Percentiles rank a stretch among this genome's conserved stretches.
Conservation (phyloP, 2,329 filamentous ascomycete species). For the Neonectria sp. region DNA sequence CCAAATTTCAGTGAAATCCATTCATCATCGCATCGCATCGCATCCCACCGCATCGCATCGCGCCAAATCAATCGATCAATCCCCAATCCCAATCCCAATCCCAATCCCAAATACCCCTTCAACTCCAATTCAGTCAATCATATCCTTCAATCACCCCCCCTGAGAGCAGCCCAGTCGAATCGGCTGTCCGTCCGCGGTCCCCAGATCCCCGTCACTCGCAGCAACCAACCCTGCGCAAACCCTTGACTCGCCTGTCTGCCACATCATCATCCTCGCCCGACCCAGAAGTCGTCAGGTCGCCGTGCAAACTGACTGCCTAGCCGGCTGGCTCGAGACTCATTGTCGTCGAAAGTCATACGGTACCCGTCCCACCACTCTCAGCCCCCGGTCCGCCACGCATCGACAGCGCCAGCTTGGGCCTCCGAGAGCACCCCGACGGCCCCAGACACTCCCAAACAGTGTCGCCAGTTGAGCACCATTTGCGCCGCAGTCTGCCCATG, state of each 20-base stretch:
- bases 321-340: slow-evolving; percentile 41
- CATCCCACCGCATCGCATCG: slow-evolving; percentile 15
- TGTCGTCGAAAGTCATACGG: slow-evolving; percentile 47
- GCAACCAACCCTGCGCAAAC: slow-evolving; percentile 30
- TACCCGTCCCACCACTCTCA: slow-evolving; percentile 46
- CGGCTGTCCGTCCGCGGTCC: slow-evolving; percentile 37
- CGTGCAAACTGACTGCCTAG: slow-evolving; percentile 36
- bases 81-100: slow-evolving; percentile 14
- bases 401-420: slow-evolving; percentile 28
- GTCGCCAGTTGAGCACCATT: slow-evolving; percentile 41
- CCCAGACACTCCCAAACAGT: slow-evolving; percentile 29
- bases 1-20: slow-evolving; percentile 24
- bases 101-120: slow-evolving; percentile 18
- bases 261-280: slow-evolving; percentile 43
- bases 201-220: slow-evolving; percentile 36
- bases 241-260: slow-evolving; percentile 37
- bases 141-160: slow-evolving; percentile 29
- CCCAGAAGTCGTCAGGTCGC: slow-evolving; percentile 46
- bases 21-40: slow-evolving; percentile 20
- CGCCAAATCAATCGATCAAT: slow-evolving; percentile 24
- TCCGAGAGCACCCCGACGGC: slow-evolving; percentile 26
- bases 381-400: slow-evolving; percentile 35
- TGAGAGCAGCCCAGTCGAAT: slow-evolving; percentile 33
- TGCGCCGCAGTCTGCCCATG: slow-evolving; percentile 36
- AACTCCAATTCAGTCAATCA: slow-evolving; percentile 34